Evolutionary conservation across 192 early-diverging fungal genomes (phyloP), one percentile per base, ranked within the genome.

Genomic region (Oehlia diaphana): DNA sequence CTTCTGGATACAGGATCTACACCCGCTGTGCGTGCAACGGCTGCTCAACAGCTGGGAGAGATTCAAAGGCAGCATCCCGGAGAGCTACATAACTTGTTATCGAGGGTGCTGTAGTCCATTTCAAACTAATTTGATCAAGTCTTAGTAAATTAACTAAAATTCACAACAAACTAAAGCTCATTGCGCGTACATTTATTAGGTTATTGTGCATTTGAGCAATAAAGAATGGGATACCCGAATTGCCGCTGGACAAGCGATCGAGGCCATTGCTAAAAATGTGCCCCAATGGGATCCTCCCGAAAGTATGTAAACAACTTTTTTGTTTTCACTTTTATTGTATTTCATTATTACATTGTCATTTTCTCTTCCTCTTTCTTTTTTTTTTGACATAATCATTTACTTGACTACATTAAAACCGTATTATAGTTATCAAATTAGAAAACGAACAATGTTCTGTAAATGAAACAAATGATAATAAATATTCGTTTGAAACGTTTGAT

Each of bases 1-100:
- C 90, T 99, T 28, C 86, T 99, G 49, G 97, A 99, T 79, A 98
- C 93, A 9, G 98, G 98, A 31, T 95, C 96, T 2, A 98, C 96
- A 7, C 84, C 92, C 0, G 85, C 93, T 58, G 94, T 99, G 63
- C 82, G 98, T 19, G 84, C 87, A 44, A 96, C 96, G 16, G 98
- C 98, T 14, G 98, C 98, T 7, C 92, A 94, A 71, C 98, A 99
- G 82, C 86, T 99, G 63, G 98, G 96, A 23, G 94, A 96, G 62
- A 94, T 98, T 72, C 96, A 98, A 84, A 92, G 91, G 76, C 95
- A 96, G 80, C 94, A 98, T 72, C 97, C 96, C 2, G 89, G 94
- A 80, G 96, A 99, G 82, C 89, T 99, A 33, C 95, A 93, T 81
- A 91, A 91, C 67, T 89, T 99, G 10, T 87, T 99, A 42, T 92